These are phyloP conservation scores for Endocalyx cinctus DNA, from an alignment of 2,329 filamentous ascomycete species.

Conservation along the genomic window DNA sequence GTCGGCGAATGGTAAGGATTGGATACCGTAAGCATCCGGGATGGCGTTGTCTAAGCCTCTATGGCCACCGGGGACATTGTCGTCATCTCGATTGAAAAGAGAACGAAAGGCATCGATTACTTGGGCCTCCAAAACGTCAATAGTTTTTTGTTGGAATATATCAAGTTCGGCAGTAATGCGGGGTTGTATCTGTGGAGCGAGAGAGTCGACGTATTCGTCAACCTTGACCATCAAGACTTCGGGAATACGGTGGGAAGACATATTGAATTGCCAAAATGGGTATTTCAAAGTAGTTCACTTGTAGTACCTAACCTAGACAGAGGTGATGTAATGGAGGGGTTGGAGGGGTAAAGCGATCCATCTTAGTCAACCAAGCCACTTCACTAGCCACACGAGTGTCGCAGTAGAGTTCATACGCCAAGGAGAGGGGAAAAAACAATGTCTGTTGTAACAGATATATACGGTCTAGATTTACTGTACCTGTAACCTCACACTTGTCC, in stretches of 20 bases:
- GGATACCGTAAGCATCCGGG: slow-evolving; percentile 36
- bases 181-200: slow-evolving; percentile 41
- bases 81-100: slow-evolving; percentile 34
- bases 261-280: too few species aligned
- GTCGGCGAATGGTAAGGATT: slow-evolving; percentile 40
- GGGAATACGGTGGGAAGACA: slow-evolving; percentile 35
- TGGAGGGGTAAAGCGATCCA: too few species aligned
- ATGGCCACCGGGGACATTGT: slow-evolving; percentile 7
- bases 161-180: slow-evolving; percentile 41
- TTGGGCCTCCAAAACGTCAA: slow-evolving; percentile 40
- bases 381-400: too few species aligned
- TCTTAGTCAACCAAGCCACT: too few species aligned
- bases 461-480: too few species aligned
- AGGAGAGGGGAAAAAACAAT: too few species aligned
- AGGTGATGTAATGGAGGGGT: too few species aligned
- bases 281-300: too few species aligned
- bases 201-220: slow-evolving; percentile 43
- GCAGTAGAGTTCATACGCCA: too few species aligned
- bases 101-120: slow-evolving; percentile 40
- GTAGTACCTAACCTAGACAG: too few species aligned
- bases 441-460: too few species aligned
- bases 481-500: too few species aligned
- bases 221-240: slow-evolving; percentile 40
- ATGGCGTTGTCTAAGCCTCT: slow-evolving; percentile 26
- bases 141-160: slow-evolving; percentile 38